phyloP scores from a whole-genome alignment of 2,329 filamentous ascomycete species.

The Catunica adiposa region DNA sequence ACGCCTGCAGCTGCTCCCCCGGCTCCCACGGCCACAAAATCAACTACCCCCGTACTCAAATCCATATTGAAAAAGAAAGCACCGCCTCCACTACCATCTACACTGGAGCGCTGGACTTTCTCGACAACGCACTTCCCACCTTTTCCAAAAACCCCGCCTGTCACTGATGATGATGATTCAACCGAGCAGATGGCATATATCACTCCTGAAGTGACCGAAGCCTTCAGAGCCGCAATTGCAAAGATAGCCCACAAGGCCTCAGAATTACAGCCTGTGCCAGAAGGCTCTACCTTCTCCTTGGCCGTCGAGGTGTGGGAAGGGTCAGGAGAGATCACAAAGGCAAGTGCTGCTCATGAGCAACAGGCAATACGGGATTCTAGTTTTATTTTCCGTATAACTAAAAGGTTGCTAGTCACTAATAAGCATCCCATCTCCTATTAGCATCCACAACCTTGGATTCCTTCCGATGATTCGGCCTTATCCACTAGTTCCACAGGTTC shows the following conservation, averaged over 20 bases:
- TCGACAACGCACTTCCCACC: slow-evolving; percentile 9
- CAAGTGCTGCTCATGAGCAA: too few species aligned
- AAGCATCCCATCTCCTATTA: slow-evolving; percentile 17
- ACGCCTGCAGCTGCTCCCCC: background rate
- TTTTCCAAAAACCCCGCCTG: slow-evolving; percentile 1
- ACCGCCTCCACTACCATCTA: slow-evolving; percentile 16
- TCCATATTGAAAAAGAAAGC: slow-evolving; percentile 2
- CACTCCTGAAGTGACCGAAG: slow-evolving; percentile 51
- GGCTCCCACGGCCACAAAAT: slow-evolving; percentile 16
- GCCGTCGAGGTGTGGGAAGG: slow-evolving; percentile 52
- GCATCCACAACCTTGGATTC: slow-evolving; percentile 46
- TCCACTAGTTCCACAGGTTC: slow-evolving; percentile 1
- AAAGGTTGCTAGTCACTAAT: too few species aligned
- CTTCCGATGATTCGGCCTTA: slow-evolving; percentile 33
- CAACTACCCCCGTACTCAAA: background rate
- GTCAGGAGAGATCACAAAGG: slow-evolving; percentile 32
- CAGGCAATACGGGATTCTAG: too few species aligned
- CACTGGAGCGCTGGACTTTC: slow-evolving; percentile 13
- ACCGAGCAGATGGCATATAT: slow-evolving; percentile 22
- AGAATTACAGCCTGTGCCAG: slow-evolving; percentile 39
- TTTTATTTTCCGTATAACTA: too few species aligned
- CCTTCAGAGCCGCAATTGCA: slow-evolving; percentile 50
- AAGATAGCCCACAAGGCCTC: slow-evolving; percentile 44
- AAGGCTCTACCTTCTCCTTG: slow-evolving; percentile 57
- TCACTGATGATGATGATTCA: slow-evolving; percentile 15